A percentile compares a stretch with the other conserved stretches of the same genome.
These are phyloP conservation scores for Xylariaceae sp. DNA, from an alignment of 2,329 filamentous ascomycete genomes.

Conservation along the genomic window DNA sequence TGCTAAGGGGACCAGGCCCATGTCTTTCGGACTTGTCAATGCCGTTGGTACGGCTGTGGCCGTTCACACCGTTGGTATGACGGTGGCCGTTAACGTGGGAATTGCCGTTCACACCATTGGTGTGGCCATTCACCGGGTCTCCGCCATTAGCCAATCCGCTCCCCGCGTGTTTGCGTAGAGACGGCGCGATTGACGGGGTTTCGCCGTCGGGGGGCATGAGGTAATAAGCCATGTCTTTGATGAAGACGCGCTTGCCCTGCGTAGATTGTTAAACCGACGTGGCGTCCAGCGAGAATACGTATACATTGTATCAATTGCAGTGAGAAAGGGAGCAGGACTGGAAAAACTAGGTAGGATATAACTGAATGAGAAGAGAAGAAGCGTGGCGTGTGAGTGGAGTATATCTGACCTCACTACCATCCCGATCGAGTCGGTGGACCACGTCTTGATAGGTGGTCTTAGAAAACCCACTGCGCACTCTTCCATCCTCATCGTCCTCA, in stretches of 20 bases:
- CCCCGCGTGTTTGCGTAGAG: slow-evolving; percentile 59
- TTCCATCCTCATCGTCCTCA: slow-evolving; percentile 57
- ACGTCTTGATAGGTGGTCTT: slow-evolving; percentile 72
- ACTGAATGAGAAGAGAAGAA: neutral
- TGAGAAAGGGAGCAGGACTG: neutral
- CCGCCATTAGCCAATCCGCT: slow-evolving; percentile 20
- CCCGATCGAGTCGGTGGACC: slow-evolving; percentile 68
- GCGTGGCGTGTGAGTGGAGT: neutral
- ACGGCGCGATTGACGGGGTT: slow-evolving; percentile 69
- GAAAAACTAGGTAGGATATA: neutral
- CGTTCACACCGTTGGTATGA: slow-evolving; percentile 19
- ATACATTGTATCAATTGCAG: neutral
- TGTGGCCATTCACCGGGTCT: slow-evolving; percentile 12
- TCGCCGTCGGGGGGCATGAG: slow-evolving; percentile 71
- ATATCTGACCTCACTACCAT: slow-evolving; percentile 65
- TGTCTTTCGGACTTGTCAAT: slow-evolving; percentile 16
- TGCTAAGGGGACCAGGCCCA: slow-evolving; percentile 54
- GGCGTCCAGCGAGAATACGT: neutral
- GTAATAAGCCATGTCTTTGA: slow-evolving; percentile 97
- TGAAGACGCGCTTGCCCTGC: slow-evolving; percentile 86
- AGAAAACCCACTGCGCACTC: slow-evolving; percentile 61
- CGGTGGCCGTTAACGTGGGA: slow-evolving; percentile 2
- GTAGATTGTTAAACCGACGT: slow-evolving; percentile 38
- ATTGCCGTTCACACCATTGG: slow-evolving; percentile 2
- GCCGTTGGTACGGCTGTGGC: slow-evolving; percentile 11